Conservation (phyloP, 495 filamentous ascomycete genomes). For the Parachaetomium inaequale region DNA sequence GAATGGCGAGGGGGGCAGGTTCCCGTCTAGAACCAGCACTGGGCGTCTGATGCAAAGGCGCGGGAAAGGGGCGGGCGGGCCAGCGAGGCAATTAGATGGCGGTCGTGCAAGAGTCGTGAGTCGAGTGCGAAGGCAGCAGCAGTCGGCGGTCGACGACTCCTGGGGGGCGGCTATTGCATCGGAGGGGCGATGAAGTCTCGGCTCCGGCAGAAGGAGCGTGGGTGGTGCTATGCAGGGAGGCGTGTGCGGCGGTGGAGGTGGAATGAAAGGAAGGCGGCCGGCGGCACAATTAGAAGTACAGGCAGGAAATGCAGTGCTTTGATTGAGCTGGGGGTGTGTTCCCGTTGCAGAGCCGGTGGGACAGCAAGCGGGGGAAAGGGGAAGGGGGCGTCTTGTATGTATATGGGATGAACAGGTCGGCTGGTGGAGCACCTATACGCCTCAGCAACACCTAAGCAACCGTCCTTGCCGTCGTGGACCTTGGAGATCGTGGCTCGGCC, state of each 20-base stretch:
- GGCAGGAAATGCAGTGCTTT: conserved; percentile 12
- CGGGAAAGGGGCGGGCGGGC: background rate
- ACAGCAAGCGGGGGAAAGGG: conserved; percentile 14
- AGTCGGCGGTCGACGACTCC: conserved; percentile 28
- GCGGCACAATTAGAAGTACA: conserved; percentile 16
- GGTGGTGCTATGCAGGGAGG: conserved; percentile 23
- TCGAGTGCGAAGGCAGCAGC: conserved; percentile 25
- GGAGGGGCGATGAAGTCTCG: conserved; percentile 18
- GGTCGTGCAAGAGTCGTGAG: conserved; percentile 20
- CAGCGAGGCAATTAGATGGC: background rate
- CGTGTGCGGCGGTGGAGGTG: conserved; percentile 26
- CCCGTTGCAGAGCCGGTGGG: conserved; percentile 9
- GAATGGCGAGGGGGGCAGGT: background rate
- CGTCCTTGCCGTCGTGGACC: conserved; percentile 10
- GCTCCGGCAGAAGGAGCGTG: conserved; percentile 19
- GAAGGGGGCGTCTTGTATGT: conserved; percentile 13
- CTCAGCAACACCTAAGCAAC: conserved; percentile 26
- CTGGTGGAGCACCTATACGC: conserved; percentile 23
- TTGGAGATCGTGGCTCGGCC: conserved; percentile 9
- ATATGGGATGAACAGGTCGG: conserved; percentile 22
- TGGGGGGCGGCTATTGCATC: conserved; percentile 39
- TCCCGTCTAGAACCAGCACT: conserved; percentile 18
- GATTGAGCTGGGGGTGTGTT: conserved; percentile 5
- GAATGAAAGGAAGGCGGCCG: conserved; percentile 15
- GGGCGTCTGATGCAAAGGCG: conserved; percentile 3